phyloP scores from a whole-genome alignment of 2,329 filamentous ascomycete genomes.

The Dryadomyces sulphureus region DNA sequence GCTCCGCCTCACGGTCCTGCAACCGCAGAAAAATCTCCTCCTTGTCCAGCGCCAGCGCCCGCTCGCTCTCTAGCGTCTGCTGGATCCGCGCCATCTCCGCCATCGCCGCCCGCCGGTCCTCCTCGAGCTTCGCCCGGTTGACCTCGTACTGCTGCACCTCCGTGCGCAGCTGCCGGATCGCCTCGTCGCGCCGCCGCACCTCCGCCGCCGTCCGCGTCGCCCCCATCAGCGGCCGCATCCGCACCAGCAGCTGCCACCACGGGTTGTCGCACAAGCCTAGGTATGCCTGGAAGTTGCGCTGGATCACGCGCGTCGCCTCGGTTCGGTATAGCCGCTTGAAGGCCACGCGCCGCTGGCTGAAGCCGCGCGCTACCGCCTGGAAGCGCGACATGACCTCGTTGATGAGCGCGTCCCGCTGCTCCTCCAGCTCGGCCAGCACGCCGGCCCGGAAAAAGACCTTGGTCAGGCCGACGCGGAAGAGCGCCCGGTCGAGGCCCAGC shows the following conservation, averaged over 20 bases:
- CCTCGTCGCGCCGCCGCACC: constrained; percentile 87
- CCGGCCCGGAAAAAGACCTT: constrained; percentile 98
- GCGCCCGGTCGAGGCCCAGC: constrained; percentile 66
- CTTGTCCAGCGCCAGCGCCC: constrained; percentile 90
- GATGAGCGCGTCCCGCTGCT: constrained; percentile 84
- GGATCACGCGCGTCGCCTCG: constrained; percentile 88
- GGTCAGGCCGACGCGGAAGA: constrained; percentile 87
- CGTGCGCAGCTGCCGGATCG: constrained; percentile 74
- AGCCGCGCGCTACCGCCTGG: constrained; percentile 83
- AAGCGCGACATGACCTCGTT: constrained; percentile 88
- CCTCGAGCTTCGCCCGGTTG: constrained; percentile 69
- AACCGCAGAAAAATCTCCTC: constrained; percentile 98
- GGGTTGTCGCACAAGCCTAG: constrained; percentile 79
- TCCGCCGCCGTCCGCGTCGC: constrained; percentile 84
- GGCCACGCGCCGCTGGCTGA: constrained; percentile 71
- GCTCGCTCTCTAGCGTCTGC: constrained; percentile 87
- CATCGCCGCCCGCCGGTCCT: constrained; percentile 78
- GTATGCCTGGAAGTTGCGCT: constrained; percentile 87
- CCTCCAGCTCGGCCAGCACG: constrained; percentile 90
- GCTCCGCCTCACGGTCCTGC: constrained; percentile 76
- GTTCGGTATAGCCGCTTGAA: constrained; percentile 90
- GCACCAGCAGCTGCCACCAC: constrained; percentile 92
- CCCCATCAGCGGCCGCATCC: constrained; percentile 89
- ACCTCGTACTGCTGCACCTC: constrained; percentile 66
- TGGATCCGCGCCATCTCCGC: constrained; percentile 79